These are phyloP conservation scores for Protomyces inouyei DNA, from an alignment of 1,139 yeast species.

Conservation along the genomic window DNA sequence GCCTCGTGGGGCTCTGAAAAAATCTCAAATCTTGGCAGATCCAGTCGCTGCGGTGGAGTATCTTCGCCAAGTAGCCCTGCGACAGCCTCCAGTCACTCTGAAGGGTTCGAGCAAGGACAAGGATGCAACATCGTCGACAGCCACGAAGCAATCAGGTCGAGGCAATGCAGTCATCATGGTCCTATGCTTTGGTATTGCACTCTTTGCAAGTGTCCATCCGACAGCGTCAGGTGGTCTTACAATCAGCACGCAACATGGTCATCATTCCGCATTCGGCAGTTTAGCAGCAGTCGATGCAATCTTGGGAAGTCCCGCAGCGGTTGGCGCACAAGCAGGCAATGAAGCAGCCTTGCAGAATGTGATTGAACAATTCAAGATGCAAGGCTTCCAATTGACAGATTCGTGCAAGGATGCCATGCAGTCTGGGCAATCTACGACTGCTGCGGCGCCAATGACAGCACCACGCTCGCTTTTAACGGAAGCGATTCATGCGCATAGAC, in stretches of 20 bases:
- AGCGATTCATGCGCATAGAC: not conserved
- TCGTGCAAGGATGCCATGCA: not conserved
- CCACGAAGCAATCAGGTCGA: constrained; percentile 1
- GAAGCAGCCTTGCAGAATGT: not conserved
- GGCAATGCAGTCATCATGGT: constrained; percentile 19
- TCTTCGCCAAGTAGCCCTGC: constrained; percentile 5
- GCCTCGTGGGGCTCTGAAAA: constrained; percentile 23
- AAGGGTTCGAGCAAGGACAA: not conserved
- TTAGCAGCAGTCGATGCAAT: not conserved
- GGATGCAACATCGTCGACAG: not conserved
- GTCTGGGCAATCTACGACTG: not conserved
- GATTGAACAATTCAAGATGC: not conserved
- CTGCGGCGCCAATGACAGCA: not conserved
- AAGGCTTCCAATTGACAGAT: not conserved
- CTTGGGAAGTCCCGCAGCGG: not conserved
- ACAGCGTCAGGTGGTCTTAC: not conserved
- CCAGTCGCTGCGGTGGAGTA: constrained; percentile 19
- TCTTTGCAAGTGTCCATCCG: constrained; percentile 7
- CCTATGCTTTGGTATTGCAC: constrained; percentile 21
- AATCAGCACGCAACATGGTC: not conserved
- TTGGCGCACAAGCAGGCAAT: not conserved
- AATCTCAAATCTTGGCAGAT: constrained; percentile 16
- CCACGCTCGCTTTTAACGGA: not conserved
- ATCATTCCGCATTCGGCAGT: not conserved
- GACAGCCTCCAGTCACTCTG: not conserved